Evolutionary conservation across 192 early-diverging fungal species (phyloP), one percentile per base, ranked within the genome.

Genomic region (Mortierella antarctica): DNA sequence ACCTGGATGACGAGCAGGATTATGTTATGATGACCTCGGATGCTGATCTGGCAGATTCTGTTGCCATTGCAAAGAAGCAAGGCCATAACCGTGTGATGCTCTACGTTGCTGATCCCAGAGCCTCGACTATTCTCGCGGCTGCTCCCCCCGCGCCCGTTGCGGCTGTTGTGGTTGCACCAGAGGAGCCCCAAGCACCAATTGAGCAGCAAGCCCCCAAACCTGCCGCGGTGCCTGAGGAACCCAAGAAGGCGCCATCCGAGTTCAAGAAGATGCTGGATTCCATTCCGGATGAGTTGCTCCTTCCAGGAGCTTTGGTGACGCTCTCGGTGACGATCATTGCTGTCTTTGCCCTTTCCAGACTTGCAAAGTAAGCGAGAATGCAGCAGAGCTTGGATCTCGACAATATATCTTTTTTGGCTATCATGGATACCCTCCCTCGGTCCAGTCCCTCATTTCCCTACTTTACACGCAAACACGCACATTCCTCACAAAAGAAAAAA

Each of bases 1-100:
- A 97, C 72, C 79, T 95, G 65, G 97, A 99, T 73, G 97, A 99
- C 64, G 97, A 99, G 57, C 88, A 91, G 47, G 97, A 99, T 79
- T 82, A 88, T 62, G 93, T 99, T 44, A 85, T 91, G 67, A 88
- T 99, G 70, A 89, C 89, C 40, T 86, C 86, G 41, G 92, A 94
- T 62, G 86, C 86, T 5, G 96, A 98, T 70, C 79, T 99, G 65
- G 77, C 88, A 15, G 95, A 97, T 54, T 95, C 97, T 12, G 94
- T 98, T 0, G 71, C 89, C 6, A 87, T 96, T 81, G 95, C 96
- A 17, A 86, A 87, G 50, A 89, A 91, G 78, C 88, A 91, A n/a
- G 93, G 91, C 15, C 91, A 89, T 72, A 88, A 89, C 64, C 90
- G 93, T 31, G 89, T 98, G 9, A 83, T 95, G 86, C 82, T 99